Evolutionary conservation across 345 rosid genomes (phyloP), one percentile per base, ranked within the genome.

Genomic region (Pelargonium nanum): DNA sequence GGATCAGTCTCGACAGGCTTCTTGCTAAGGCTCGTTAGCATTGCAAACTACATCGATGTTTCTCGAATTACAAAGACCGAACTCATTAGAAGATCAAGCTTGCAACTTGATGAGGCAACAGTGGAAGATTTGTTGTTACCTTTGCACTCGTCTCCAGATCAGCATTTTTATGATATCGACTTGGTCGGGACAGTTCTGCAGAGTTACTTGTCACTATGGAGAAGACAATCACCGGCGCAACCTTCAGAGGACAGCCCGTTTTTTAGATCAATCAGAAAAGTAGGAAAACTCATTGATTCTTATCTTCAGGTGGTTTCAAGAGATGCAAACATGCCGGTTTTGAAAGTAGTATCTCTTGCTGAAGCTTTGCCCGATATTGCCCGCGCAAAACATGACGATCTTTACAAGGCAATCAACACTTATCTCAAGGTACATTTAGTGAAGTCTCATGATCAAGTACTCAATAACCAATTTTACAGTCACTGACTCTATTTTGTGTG

Each of bases 1-100:
- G 95, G 89, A 34, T 94, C 99, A 10, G 96, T 94, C 61, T 86
- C 97, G 1, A 72, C 78, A 26, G 78, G 86, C 2, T 94, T 94
- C 74, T 70, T 94, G 78, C 74, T 94, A 58, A 88, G 89, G 71
- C 96, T 90, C 58, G 81, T 94, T 26, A 83, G 85, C 70, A 82
- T 80, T 56, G 89, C 89, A 8, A 85, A 68, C 68, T 76, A 72
- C 68, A 60, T 88, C n/a, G 91, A 92, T 55, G 86, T 84, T 30
- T 80, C 93, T 60, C 63, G 84, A 5, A 74, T 78, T 6, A 75
- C 91, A 51, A 94, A 77, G 77, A 77, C 91, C 22, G 97, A 94
- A 70, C 81, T 94, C n/a, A 63, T 80, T 58, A 78, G 89, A 73
- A 84, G 78, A 74, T 83, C 85, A 26, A 77, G 96, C 66, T 71